A percentile compares a stretch with the other conserved stretches of the same genome.
Conservation (phyloP, 2,329 filamentous ascomycete genomes). For the Coniochaeta prunicola region DNA sequence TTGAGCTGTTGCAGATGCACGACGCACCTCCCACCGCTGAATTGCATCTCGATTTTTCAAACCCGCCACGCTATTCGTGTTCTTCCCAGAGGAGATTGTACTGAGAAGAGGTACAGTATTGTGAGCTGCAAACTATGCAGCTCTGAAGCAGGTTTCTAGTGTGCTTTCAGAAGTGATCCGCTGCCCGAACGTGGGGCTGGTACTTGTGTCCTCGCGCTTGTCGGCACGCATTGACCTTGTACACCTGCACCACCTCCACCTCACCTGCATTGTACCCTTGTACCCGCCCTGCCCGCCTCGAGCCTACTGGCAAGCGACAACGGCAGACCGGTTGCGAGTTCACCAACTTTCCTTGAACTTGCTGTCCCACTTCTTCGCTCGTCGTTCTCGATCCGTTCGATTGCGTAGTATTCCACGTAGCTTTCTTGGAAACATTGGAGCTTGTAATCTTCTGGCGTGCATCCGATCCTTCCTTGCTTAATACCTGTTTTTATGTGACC, state of each 20-base stretch:
- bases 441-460: not conserved
- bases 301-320: not conserved
- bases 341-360: slow-evolving; percentile 1
- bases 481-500: slow-evolving; percentile 1
- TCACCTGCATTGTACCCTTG: not conserved
- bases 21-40: not conserved
- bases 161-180: not conserved
- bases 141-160: not conserved
- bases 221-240: slow-evolving; percentile 1
- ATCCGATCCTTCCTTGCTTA: not conserved
- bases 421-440: not conserved
- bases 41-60: not conserved
- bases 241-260: not conserved
- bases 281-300: not conserved
- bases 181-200: not conserved
- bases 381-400: slow-evolving; percentile 2
- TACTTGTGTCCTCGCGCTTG: not conserved
- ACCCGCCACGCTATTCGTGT: not conserved
- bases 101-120: not conserved
- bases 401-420: slow-evolving; percentile 2
- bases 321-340: not conserved
- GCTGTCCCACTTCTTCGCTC: not conserved
- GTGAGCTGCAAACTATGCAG: not conserved
- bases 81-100: not conserved
- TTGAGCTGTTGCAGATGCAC: not conserved